Evolutionary conservation across 2,329 filamentous ascomycete genomes (phyloP), one percentile per base, ranked within the genome.

Genomic region (Diaporthe ilicicola): DNA sequence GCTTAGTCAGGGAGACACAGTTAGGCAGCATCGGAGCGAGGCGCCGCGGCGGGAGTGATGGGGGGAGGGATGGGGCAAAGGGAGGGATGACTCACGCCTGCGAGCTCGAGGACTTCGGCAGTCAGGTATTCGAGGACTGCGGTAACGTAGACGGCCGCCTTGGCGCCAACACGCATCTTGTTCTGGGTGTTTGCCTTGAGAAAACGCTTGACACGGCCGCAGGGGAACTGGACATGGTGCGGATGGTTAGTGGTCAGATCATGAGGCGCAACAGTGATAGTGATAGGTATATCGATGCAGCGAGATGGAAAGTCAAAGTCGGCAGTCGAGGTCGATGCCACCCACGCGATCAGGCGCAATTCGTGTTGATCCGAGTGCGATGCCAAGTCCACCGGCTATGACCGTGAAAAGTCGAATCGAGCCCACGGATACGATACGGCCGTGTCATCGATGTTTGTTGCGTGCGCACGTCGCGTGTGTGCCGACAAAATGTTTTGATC

Each of bases 201-300:
- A 87, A 98, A 98, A 87, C 96, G 95, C 93, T 99, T 99, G 85
- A 99, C 96, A 92, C 96, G 96, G 85, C 96, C 96, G 83, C 96
- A 99, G 73, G 96, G 96, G 83, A 99, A 99, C 96, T 99, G 81
- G 72, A 75, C 4, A 34, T 9, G 72, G 69, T 19, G 42, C 70
- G 22, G 44, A 39, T 17, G 29, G 71, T 74, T 29, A 72, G 68
- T 37, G 29, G 37, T 13, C 64, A 67, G 22, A 24, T 46, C 46
- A 32, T 42, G 32, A 37, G 42, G 42, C 54, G 46, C 46, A 27
- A 42, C 6, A 34, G 53, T 27, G 54, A 51, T 4, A 44, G 37
- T 32, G 56, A 22, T 29, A 46, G 53, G 42, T 51, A 34, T 34
- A 9, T 27, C 17, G 50, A 67, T 55, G 48, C 55, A 51, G 42